Base-by-base conservation (phyloP, 148 eudicot genomes). In the Tetragonia tetragonoides region DNA sequence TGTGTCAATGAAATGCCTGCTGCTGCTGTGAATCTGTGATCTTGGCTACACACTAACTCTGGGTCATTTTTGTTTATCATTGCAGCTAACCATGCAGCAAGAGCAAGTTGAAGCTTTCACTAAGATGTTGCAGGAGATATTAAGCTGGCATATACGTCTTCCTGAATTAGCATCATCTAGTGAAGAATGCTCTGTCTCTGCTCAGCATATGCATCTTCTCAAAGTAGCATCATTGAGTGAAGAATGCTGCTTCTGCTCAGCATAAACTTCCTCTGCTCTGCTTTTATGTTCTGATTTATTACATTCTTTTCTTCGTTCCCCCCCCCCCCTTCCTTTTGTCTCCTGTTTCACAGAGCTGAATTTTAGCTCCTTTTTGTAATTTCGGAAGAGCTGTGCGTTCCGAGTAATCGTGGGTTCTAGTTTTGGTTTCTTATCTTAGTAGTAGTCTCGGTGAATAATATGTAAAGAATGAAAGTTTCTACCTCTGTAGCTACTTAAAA, bases 41-140 rank as follows among this genome's bases (percentile, higher is more conserved):
- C 41, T 51, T 72, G n/a, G 6, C 64, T 17, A 20, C 10, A 2
- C 28, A 21, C 77, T 53, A 46, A 80, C 38, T 54, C 7, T 54
- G 38, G 24, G 41, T 3, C 24, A 15, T 51, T 71, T 20, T 64
- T 17, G 64, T 37, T 70, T 21, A n/a, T 21, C 62, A 20, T 21
- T 78, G 74, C 85, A 82, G 85, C 60, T 69, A 78, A 61, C 21
- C 17, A 69, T 53, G 78, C 56, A 67, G 54, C n/a, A 38, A 62
- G 47, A 11, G 74, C 77, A 47, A 77, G 78, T 57, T 77, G 40
- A 49, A 66, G 54, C 46, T 56, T 39, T 34, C 39, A 6, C 12
- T 53, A 10, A 42, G 12, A 47, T 20, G 56, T 51, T 59, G 64
- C 47, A 20, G 65, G 73, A 67, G 46, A 24, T 41, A 74, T 18